phyloP scores from a whole-genome alignment of 2,329 filamentous ascomycete genomes.

The Trichoderma sp. region DNA sequence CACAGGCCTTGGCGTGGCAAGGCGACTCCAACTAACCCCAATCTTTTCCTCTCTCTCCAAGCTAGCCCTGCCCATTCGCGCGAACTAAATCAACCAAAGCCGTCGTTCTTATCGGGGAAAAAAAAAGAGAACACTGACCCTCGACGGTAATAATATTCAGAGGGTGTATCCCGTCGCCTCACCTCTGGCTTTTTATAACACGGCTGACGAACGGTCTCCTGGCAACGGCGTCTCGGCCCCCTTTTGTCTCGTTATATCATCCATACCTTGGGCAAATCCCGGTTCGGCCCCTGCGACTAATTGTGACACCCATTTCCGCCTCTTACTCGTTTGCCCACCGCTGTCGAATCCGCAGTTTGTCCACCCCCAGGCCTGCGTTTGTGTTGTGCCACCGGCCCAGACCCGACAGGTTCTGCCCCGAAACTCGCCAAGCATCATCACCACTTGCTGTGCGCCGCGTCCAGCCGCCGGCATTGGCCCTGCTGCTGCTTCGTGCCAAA shows the following conservation, averaged over 20 bases:
- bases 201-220: neutral
- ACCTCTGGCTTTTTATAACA: neutral
- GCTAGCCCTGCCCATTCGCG: slow-evolving; percentile 8
- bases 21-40: slow-evolving; percentile 7
- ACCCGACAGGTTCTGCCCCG: slow-evolving; percentile 3
- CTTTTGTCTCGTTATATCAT: slow-evolving; percentile 6
- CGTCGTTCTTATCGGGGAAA: slow-evolving; percentile 17
- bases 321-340: slow-evolving; percentile 10
- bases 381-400: slow-evolving; percentile 15
- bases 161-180: neutral
- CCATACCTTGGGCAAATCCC: slow-evolving; percentile 9
- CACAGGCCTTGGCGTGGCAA: slow-evolving; percentile 2
- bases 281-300: slow-evolving; percentile 8
- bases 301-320: neutral
- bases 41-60: neutral
- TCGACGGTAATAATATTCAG: slow-evolving; percentile 2
- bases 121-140: slow-evolving; percentile 15
- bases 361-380: neutral
- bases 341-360: slow-evolving; percentile 7
- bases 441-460: slow-evolving; percentile 26
- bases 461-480: slow-evolving; percentile 31
- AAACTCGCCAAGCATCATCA: slow-evolving; percentile 4
- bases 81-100: slow-evolving; percentile 19
- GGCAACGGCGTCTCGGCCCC: neutral
- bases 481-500: too few species aligned